Evolutionary conservation across 177 flowering plant species (phyloP), one percentile per base, ranked within the genome.

Genomic region (Vitis hybrid): DNA sequence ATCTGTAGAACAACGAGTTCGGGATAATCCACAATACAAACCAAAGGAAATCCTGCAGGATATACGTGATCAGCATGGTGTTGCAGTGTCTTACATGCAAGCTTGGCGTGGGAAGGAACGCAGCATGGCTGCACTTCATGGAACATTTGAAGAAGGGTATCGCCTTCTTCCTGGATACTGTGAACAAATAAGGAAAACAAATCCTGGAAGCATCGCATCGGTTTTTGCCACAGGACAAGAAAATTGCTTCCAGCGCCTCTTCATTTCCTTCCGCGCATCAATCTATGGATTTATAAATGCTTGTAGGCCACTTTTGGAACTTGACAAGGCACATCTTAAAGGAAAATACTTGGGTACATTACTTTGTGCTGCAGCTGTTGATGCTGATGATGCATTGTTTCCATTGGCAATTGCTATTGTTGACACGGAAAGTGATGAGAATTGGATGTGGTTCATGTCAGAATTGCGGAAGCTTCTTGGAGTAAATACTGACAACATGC

Each of bases 81-180:
- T 91, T 78, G 92, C 91, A 62, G 98, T 93, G 6, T 88, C 98
- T 66, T 93, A 93, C 75, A 90, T 93, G 98, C 98, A 93, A 80
- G 98, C 98, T 55, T 93, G 98, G 98, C 90, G 98, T 51, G 98
- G 98, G n/a, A 93, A 91, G 76, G 98, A 93, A 67, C 90, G 98
- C 19, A 91, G 97, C 75, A 93, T 93, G 98, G 94, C 97, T 74
- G 94, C 97, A 45, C 88, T 93, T 75, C 97, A 93, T 76, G 98
- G 98, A 65, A 90, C 98, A 55, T 90, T 76, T 75, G 98, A 93
- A 69, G 98, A 93, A 78, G 98, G 98, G 6, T 93, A 82, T 72
- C 87, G 88, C 45, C 81, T 93, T 80, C 93, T 93, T 72, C 97
- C 97, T 67, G 86, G 85, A 26, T 93, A 91, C 64, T 93, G 98